phyloP scores from a whole-genome alignment of 1,139 yeast genomes.

The Suhomyces ambrosiae region DNA sequence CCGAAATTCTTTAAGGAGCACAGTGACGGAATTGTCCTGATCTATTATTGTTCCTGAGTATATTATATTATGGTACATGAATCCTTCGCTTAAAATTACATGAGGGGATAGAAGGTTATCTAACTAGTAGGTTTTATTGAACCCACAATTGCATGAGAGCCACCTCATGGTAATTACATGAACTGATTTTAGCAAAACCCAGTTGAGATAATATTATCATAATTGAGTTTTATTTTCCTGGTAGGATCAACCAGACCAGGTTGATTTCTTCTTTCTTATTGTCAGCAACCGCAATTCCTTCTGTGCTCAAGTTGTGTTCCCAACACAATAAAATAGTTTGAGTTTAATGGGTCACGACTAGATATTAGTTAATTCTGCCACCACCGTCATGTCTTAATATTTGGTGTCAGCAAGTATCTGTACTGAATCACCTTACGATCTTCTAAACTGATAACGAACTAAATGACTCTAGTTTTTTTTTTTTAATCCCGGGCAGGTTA shows the following conservation, averaged over 20 bases:
- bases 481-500: too few species aligned
- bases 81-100: slow-evolving; percentile 1
- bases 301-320: slow-evolving; percentile 8
- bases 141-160: too few species aligned
- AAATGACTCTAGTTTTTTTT: too few species aligned
- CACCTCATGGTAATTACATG: too few species aligned
- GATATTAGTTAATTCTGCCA: neutral
- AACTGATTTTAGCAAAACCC: too few species aligned
- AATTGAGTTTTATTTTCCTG: neutral
- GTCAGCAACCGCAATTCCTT: slow-evolving; percentile 8
- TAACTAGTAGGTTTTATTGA: neutral
- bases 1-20: neutral
- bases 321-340: slow-evolving; percentile 5
- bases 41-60: slow-evolving; percentile 1
- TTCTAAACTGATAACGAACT: neutral
- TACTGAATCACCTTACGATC: neutral
- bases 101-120: slow-evolving; percentile 1
- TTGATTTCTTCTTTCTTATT: slow-evolving; percentile 1
- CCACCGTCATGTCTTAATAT: neutral
- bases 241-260: slow-evolving; percentile 2
- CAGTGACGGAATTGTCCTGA: slow-evolving; percentile 1
- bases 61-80: slow-evolving; percentile 1
- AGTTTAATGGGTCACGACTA: neutral
- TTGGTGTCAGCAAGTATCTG: neutral
- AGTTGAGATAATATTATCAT: too few species aligned